Evolutionary conservation across 306 rosid genomes (phyloP), one percentile per base, ranked within the genome.

Genomic region (Pyrus communis): DNA sequence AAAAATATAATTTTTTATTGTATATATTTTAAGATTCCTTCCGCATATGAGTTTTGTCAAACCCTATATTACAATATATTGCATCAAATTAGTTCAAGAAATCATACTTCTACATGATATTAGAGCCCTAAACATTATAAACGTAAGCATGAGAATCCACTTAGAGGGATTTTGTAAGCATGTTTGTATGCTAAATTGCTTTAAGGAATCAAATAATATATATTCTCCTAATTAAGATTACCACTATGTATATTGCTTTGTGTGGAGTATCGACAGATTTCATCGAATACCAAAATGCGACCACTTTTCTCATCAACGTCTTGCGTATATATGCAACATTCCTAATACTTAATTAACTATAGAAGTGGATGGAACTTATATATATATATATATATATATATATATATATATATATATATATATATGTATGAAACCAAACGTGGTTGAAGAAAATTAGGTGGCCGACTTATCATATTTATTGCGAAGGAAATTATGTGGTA

Each of bases 181-280:
- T 74, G 81, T 80, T 71, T 78, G 67, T 66, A 31, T 64, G 60
- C 60, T 58, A 28, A 74, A 74, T 80, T 76, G 86, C 64, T 71
- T 81, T 30, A 71, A 67, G 87, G 88, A 86, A 84, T 84, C 82
- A 71, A 79, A 79, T 73, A 75, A 84, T 25, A 60, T 60, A 60
- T 60, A 73, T 75, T 81, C 72, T 59, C 59, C 45, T 35, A n/a
- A 17, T 14, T 55, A 54, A 76, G 42, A 76, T 38, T n/a, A 40
- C 55, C 74, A 54, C 38, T 35, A 33, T 33, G 5, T 33, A n/a
- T 25, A 62, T 62, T 27, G n/a, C 5, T 28, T 12, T 25, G 17
- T 2, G 65, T 11, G 19, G 18, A 60, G 33, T 12, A 25, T 60
- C 65, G 18, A 25, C 13, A 25, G 33, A 60, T 62, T 62, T 62